phyloP scores from a whole-genome alignment of 2,329 filamentous ascomycete species.

The Lasiodiplodia citricola region DNA sequence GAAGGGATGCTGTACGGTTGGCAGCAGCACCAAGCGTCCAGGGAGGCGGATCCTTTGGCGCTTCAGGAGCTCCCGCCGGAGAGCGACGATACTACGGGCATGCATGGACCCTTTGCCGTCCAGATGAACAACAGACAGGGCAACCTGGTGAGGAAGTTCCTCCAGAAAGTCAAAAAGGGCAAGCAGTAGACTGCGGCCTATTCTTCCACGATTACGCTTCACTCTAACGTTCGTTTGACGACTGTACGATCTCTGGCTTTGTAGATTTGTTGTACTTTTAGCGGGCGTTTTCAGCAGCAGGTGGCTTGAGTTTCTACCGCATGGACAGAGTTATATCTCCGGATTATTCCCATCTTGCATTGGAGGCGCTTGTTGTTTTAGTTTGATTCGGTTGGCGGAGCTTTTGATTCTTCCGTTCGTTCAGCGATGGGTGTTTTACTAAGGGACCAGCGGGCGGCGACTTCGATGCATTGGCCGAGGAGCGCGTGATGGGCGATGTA shows the following conservation, averaged over 20 bases:
- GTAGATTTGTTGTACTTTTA: constrained; percentile 27
- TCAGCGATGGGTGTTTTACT: constrained; percentile 12
- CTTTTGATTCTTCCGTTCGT: neutral
- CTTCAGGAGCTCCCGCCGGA: constrained; percentile 57
- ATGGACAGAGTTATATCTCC: constrained; percentile 8
- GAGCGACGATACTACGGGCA: constrained; percentile 53
- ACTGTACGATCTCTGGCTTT: constrained; percentile 24
- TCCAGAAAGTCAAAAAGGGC: constrained; percentile 42
- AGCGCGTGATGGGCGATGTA: constrained; percentile 7
- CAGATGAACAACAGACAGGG: constrained; percentile 40
- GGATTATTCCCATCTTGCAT: constrained; percentile 14
- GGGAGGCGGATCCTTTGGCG: constrained; percentile 58
- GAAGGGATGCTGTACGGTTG: constrained; percentile 76
- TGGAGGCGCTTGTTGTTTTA: constrained; percentile 11
- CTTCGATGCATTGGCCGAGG: constrained; percentile 14
- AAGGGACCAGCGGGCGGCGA: constrained; percentile 1
- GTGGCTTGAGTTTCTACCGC: constrained; percentile 2
- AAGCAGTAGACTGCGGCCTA: constrained; percentile 13
- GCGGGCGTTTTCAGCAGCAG: constrained; percentile 27
- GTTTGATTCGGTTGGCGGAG: constrained; percentile 1
- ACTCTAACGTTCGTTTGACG: constrained; percentile 19
- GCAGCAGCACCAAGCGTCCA: constrained; percentile 51
- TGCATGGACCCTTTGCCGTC: constrained; percentile 53
- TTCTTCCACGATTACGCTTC: constrained; percentile 11
- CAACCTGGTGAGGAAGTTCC: constrained; percentile 42